Evolutionary conservation across 1,139 yeast species (phyloP), one percentile per base, ranked within the genome.

Genomic region (Arxiozyma telluris): DNA sequence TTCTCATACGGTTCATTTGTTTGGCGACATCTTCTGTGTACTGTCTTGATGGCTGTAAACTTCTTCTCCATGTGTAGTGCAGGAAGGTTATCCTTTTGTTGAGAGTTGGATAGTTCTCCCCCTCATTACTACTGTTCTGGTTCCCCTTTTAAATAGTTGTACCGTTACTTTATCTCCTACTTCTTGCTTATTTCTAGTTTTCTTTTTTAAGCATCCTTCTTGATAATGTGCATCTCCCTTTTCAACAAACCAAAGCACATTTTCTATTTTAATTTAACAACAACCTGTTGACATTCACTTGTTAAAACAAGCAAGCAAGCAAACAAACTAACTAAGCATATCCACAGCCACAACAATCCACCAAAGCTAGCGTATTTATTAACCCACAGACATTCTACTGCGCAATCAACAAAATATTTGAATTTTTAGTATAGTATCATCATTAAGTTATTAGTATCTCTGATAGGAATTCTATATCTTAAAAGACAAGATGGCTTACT

Each of bases 401-500:
- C 58, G 57, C 58, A 58, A 52, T 55, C 60, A 54, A 54, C 53
- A 44, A 50, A 49, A 49, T 51, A 53, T 53, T 50, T 39, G 43
- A 47, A 23, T 47, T 15, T 47, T 45, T 42, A 49, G 45, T 49
- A 34, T 34, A 34, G 39, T 46, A 47, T 41, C 44, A 43, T 53
- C 47, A 44, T 34, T 50, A 50, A 52, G 30, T 27, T 43, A 53
- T 47, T 50, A 55, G 38, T 49, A 51, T 44, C 30, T 44, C 30
- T 23, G 39, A 50, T 30, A 30, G 41, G 15, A 15, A 30, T 9
- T 38, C 44, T 22, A 51, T 41, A 23, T 20, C 38, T 21, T 34
- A 49, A 23, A 44, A 49, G 43, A 47, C 44, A 56, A 58, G 53
- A 60, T 60, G 63, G 59, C 62, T 60, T 58, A 56, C 63, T 60